Evolutionary conservation across 495 filamentous ascomycete genomes (phyloP).

Genomic region (Daldinia concentrica): DNA sequence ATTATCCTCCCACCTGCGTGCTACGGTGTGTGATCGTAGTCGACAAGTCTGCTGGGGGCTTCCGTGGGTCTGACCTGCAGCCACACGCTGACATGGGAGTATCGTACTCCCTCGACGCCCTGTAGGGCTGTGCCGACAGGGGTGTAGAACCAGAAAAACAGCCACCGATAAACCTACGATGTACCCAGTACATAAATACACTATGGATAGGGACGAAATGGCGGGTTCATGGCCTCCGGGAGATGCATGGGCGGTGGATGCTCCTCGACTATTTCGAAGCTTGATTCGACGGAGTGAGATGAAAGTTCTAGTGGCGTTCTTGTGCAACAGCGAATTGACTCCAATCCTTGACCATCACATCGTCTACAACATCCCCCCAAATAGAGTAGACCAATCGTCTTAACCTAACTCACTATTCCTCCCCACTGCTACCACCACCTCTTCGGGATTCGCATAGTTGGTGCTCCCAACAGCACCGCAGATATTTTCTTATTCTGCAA

Average conservation of each 20-base stretch:
- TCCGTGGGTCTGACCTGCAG: slow-evolving; percentile 10
- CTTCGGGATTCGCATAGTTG: slow-evolving; percentile 3
- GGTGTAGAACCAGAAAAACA: slow-evolving; percentile 24
- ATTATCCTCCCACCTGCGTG: slow-evolving; percentile 12
- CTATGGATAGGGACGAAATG: slow-evolving; percentile 17
- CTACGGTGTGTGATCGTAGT: slow-evolving; percentile 21
- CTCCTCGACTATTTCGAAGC: slow-evolving; percentile 22
- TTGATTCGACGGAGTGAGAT: slow-evolving; percentile 36
- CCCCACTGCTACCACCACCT: background rate
- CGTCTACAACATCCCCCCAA: background rate
- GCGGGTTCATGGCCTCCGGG: slow-evolving; percentile 20
- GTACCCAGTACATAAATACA: slow-evolving; percentile 16
- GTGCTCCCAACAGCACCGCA: background rate
- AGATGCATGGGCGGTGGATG: slow-evolving; percentile 19
- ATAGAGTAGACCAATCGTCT: background rate
- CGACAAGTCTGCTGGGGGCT: slow-evolving; percentile 15
- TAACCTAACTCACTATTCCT: background rate
- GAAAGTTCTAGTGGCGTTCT: slow-evolving; percentile 16
- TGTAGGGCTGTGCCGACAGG: slow-evolving; percentile 41
- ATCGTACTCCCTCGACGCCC: slow-evolving; percentile 35
- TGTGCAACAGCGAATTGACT: slow-evolving; percentile 7
- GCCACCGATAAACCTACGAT: slow-evolving; percentile 9
- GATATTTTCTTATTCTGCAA: slow-evolving; percentile 2
- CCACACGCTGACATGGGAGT: slow-evolving; percentile 30
- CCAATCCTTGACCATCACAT: background rate